Conservation (phyloP, 2,329 filamentous ascomycete species). For the Fusarium staphyleae region DNA sequence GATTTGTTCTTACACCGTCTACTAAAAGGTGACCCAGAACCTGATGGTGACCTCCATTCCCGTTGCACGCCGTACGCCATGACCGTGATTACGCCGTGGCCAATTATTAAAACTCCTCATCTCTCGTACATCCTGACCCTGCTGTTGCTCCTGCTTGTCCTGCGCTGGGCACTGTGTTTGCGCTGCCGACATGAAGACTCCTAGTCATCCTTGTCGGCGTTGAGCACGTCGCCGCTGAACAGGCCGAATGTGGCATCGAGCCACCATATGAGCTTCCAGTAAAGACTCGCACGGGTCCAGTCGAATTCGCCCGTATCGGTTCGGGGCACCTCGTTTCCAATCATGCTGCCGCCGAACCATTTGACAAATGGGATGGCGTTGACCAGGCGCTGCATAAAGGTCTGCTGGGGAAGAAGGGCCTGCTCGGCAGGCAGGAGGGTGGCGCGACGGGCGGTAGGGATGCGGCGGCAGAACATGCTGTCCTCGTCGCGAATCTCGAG, state of each 20-base stretch:
- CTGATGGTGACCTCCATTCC: slow-evolving; percentile 19
- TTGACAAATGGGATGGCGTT: slow-evolving; percentile 72
- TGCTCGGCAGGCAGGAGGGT: slow-evolving; percentile 73
- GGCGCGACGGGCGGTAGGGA: slow-evolving; percentile 71
- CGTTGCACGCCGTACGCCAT: slow-evolving; percentile 40
- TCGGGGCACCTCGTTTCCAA: slow-evolving; percentile 77
- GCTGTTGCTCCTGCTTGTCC: slow-evolving; percentile 2
- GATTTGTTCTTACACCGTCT: slow-evolving; percentile 32
- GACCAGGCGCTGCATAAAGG: slow-evolving; percentile 68
- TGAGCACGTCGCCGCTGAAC: slow-evolving; percentile 65
- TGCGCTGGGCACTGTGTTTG: neutral
- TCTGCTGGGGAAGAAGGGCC: slow-evolving; percentile 73
- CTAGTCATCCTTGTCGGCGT: slow-evolving; percentile 65
- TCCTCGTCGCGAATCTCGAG: slow-evolving; percentile 45
- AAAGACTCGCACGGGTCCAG: slow-evolving; percentile 70
- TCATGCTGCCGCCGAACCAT: slow-evolving; percentile 76
- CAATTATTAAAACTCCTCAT: slow-evolving; percentile 38
- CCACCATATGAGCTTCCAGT: slow-evolving; percentile 72
- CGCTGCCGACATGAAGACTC: slow-evolving; percentile 13
- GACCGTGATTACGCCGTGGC: slow-evolving; percentile 33
- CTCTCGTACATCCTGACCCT: slow-evolving; percentile 36
- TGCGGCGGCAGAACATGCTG: slow-evolving; percentile 63
- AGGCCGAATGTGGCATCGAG: slow-evolving; percentile 65
- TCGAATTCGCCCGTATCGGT: slow-evolving; percentile 80
- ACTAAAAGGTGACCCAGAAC: slow-evolving; percentile 28